Evolutionary conservation across 1,139 yeast genomes (phyloP).

Genomic region (Lodderomyces theae): DNA sequence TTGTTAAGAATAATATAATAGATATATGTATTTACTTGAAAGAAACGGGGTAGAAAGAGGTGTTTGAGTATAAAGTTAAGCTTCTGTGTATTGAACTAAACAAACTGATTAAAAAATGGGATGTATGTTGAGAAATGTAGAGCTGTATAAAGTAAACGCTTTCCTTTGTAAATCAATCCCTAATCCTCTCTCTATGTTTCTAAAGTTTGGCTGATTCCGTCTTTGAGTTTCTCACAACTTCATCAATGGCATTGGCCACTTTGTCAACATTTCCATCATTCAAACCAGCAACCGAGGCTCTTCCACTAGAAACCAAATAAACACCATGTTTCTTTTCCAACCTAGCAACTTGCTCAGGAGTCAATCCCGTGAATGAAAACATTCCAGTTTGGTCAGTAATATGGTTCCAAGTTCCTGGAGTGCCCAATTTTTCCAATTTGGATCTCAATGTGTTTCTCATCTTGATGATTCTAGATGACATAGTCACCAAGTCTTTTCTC

Average conservation of each 20-base stretch:
- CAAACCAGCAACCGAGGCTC: conserved; percentile 93
- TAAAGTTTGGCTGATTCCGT: neutral
- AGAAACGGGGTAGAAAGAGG: too few relatives aligned
- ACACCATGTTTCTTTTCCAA: conserved; percentile 78
- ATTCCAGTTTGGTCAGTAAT: conserved; percentile 90
- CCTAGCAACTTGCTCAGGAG: conserved; percentile 73
- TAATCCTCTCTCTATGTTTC: too few relatives aligned
- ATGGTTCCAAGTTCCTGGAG: conserved; percentile 94
- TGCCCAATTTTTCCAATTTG: conserved; percentile 56
- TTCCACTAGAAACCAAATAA: conserved; percentile 76
- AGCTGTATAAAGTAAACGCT: too few relatives aligned
- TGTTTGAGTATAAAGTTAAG: neutral
- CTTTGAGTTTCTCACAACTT: conserved; percentile 52
- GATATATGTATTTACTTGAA: too few relatives aligned
- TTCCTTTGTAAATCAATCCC: too few relatives aligned
- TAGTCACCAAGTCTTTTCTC: conserved; percentile 80
- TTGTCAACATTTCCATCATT: conserved; percentile 74
- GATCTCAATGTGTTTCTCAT: conserved; percentile 73
- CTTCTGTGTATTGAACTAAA: neutral
- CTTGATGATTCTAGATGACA: conserved; percentile 78
- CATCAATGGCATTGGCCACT: conserved; percentile 82
- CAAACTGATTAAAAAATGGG: too few relatives aligned
- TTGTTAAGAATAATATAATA: too few relatives aligned
- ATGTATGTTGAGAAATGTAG: too few relatives aligned
- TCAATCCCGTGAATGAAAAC: conserved; percentile 93